Evolutionary conservation across 495 filamentous ascomycete genomes (phyloP), one percentile per base, ranked within the genome.

Genomic region (Penicillium coffeae): DNA sequence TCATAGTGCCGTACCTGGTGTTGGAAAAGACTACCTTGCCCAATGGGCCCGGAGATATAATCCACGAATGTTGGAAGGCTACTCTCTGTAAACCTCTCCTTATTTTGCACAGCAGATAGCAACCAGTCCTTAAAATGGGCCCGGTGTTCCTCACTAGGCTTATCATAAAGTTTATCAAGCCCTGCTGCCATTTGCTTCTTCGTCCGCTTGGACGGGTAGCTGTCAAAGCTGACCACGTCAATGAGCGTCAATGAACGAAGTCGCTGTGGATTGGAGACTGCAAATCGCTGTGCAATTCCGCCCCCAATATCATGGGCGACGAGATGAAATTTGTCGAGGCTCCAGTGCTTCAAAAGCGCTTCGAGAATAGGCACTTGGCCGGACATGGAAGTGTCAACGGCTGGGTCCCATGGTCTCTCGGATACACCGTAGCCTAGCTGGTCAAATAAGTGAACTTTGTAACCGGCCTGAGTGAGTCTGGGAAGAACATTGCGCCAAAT

Each of bases 1-100:
- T 49, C 51, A 25, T 54, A 49, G 25, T 54, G 51, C 12, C 40
- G 45, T 10, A 54, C 40, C 12, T 49, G 51, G 18, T 54, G 51
- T 25, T 49, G 40, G 30, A 54, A 49, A 8, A 49, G 36, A 34
- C 51, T 54, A 9, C 18, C 21, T n/a, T 54, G 51, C n/a, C 51
- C 45, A 8, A 54, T 32, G 0, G 51, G 45, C 1, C 45, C 45
- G 8, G 45, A 49, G 6, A 54, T 54, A 14, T 54, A 49, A 14
- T 49, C 39, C n/a, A 54, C 16, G 30, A 44, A 54, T 1, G 27
- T 45, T 10, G 35, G 32, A 1, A 54, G 33, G 36, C 43, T 48
- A 12, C 37, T 42, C 9, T 43, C 33, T 8, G 20, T 16, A 22
- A 54, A 42, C 22, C 44, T 48, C 12, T 53, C 6, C 33, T 49